These are phyloP conservation scores for Pseudogymnoascus sp. DNA, from an alignment of 2,329 filamentous ascomycete genomes.

Conservation along the genomic window DNA sequence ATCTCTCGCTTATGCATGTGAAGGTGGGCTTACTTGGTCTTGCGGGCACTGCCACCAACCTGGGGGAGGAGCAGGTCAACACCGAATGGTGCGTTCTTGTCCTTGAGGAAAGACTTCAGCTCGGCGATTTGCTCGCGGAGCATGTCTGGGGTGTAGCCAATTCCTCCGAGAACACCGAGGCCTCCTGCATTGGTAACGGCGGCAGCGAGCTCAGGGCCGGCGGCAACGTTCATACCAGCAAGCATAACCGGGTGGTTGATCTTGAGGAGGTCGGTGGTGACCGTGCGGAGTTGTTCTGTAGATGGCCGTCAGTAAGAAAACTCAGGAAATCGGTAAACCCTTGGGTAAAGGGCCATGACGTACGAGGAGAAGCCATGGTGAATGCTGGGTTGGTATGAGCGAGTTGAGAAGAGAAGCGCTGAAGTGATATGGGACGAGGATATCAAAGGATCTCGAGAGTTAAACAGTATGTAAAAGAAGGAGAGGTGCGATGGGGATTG, in stretches of 20 bases:
- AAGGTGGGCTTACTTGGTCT: constrained; percentile 63
- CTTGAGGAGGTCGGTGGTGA: constrained; percentile 89
- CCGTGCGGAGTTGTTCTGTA: constrained; percentile 79
- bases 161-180: constrained; percentile 90
- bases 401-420: neutral
- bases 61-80: constrained; percentile 90
- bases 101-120: constrained; percentile 75
- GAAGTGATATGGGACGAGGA: neutral
- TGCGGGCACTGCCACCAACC: constrained; percentile 86
- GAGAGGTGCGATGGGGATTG: neutral
- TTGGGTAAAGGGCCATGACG: constrained; percentile 29
- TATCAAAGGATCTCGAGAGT: neutral
- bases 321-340: neutral
- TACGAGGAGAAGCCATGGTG: constrained; percentile 74
- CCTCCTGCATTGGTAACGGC: constrained; percentile 96
- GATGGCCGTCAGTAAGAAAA: constrained; percentile 19
- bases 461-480: neutral
- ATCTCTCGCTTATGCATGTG: neutral
- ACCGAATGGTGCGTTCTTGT: constrained; percentile 93
- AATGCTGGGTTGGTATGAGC: constrained; percentile 14
- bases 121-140: constrained; percentile 89
- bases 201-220: constrained; percentile 89
- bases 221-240: constrained; percentile 98
- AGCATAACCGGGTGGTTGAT: constrained; percentile 96
- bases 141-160: constrained; percentile 96